These are phyloP conservation scores for Ogataea neopini DNA, from an alignment of 805 yeast genomes.

Conservation along the genomic window DNA sequence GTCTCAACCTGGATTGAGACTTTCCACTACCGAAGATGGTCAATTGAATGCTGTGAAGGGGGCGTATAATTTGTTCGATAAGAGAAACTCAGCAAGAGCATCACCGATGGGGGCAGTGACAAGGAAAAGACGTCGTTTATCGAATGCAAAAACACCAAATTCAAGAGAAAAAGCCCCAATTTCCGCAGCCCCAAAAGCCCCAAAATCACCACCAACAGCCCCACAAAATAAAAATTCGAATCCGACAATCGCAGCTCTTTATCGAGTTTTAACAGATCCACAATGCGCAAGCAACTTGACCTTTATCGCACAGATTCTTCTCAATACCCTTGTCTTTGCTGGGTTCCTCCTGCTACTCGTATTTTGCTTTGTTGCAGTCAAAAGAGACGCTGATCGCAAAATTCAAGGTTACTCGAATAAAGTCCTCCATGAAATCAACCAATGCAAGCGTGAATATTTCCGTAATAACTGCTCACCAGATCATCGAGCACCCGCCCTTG, in stretches of 20 bases:
- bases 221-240: too few relatives aligned
- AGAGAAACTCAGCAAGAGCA: constrained; percentile 10
- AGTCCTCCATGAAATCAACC: constrained; percentile 60
- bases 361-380: constrained; percentile 28
- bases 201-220: too few relatives aligned
- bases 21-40: constrained; percentile 24
- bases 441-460: constrained; percentile 68
- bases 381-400: constrained; percentile 66
- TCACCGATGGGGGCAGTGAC: constrained; percentile 14
- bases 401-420: constrained; percentile 63
- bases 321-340: constrained; percentile 28
- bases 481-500: constrained; percentile 72
- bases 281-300: constrained; percentile 31
- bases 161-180: constrained; percentile 4
- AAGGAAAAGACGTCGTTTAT: constrained; percentile 22
- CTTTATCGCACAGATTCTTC: constrained; percentile 26
- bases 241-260: constrained; percentile 1
- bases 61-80: constrained; percentile 34
- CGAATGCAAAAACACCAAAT: neutral
- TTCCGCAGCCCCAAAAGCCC: neutral
- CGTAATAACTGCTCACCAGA: constrained; percentile 71
- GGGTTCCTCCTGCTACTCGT: constrained; percentile 21
- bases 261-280: constrained; percentile 26
- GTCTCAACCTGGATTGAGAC: constrained; percentile 26
- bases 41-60: constrained; percentile 30